These are phyloP conservation scores for Ophiocytium majus DNA, from an alignment of 352 stramenopile species.

Conservation along the genomic window DNA sequence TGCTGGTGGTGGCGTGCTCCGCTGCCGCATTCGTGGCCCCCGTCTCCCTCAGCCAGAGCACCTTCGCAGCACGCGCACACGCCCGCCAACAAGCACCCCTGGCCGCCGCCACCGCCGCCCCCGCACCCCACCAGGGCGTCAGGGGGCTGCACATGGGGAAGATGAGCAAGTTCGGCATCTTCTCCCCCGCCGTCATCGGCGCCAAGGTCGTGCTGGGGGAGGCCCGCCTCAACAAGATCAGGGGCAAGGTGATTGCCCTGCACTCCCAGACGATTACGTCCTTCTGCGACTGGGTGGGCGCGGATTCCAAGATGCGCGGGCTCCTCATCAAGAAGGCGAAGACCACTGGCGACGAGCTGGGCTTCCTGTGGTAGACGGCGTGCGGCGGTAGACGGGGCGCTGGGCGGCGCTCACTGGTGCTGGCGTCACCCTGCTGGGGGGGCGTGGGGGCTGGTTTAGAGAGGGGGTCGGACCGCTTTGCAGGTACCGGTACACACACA, in stretches of 20 bases:
- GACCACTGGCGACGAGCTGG: constrained; percentile 71
- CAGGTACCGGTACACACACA: too few relatives aligned
- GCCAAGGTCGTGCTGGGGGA: constrained; percentile 72
- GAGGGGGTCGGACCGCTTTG: too few relatives aligned
- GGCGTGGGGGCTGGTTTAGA: too few relatives aligned
- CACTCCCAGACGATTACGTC: constrained; percentile 75
- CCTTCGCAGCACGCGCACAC: not conserved
- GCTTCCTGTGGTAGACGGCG: constrained; percentile 63
- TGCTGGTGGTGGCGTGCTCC: not conserved
- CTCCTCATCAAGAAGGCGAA: constrained; percentile 78
- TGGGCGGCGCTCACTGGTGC: not conserved
- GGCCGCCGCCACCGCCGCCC: too few relatives aligned
- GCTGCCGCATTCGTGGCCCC: not conserved
- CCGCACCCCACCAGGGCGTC: not conserved
- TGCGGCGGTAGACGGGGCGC: not conserved
- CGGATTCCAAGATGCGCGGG: constrained; percentile 68
- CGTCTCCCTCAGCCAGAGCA: not conserved
- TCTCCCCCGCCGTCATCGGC: constrained; percentile 72
- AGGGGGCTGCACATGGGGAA: constrained; percentile 58
- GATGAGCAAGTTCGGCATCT: constrained; percentile 74
- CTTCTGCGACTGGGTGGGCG: constrained; percentile 71
- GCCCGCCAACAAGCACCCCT: not conserved
- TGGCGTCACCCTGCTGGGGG: not conserved
- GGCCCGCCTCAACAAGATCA: constrained; percentile 73
- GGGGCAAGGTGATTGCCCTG: constrained; percentile 66